Evolutionary conservation across 208 protist species (phyloP).

Genomic region (Plasmodiophora brassicae): DNA sequence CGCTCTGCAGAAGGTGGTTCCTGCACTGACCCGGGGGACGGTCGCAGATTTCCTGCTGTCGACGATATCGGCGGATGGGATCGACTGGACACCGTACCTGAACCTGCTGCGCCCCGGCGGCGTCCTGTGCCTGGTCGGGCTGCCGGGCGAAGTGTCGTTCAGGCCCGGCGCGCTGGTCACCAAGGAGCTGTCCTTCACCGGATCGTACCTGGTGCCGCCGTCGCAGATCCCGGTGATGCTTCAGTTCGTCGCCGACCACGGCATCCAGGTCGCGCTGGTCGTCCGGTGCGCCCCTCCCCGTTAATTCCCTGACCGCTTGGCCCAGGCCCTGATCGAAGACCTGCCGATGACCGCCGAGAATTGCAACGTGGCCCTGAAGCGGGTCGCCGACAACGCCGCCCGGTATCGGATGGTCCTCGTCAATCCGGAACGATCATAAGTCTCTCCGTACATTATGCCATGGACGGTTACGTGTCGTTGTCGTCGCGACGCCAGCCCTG

Average conservation of each 20-base stretch:
- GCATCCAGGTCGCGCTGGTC: constrained; percentile 10
- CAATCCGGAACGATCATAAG: no score
- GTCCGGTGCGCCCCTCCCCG: not conserved
- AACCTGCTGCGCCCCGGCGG: not conserved
- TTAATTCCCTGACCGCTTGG: not conserved
- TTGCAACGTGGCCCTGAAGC: constrained; percentile 2
- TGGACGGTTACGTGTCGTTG: no score
- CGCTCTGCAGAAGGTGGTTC: no score
- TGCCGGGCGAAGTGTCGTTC: not conserved
- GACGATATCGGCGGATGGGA: not conserved
- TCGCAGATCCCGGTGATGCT: not conserved
- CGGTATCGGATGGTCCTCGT: not conserved
- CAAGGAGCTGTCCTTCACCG: not conserved
- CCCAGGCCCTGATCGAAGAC: not conserved
- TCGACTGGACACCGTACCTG: constrained; percentile 13
- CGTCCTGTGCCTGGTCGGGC: not conserved
- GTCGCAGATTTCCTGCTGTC: constrained; percentile 20
- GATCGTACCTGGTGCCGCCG: not conserved
- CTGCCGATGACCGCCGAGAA: not conserved
- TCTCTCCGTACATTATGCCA: no score
- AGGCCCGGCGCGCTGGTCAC: not conserved
- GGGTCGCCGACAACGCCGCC: not conserved
- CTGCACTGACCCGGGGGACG: no score
- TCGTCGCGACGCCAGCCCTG: no score
- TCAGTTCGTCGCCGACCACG: not conserved